Percentiles rank a stretch among this genome's conserved stretches.
Evolutionary conservation across 164 flowering plant genomes (phyloP).

Genomic region (Nelumbo lutea): DNA sequence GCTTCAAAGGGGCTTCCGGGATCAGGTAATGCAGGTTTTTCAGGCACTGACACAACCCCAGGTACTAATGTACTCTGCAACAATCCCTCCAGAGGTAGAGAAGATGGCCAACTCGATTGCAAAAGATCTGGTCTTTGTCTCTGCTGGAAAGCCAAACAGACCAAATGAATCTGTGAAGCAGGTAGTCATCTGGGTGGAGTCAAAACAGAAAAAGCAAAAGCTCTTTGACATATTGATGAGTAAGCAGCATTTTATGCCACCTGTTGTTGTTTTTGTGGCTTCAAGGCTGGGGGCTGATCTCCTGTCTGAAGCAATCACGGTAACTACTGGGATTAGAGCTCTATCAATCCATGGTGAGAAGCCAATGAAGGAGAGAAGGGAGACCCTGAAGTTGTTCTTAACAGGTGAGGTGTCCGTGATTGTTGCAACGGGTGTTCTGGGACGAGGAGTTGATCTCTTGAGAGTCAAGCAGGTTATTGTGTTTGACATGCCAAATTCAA

Average conservation of each 20-base stretch:
- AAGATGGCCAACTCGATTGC: slow-evolving; percentile 54
- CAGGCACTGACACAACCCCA: slow-evolving; percentile 71
- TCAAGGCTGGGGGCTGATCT: slow-evolving; percentile 91
- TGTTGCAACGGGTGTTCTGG: slow-evolving; percentile 85
- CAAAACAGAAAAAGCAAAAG: slow-evolving; percentile 84
- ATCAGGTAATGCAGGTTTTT: slow-evolving; percentile 85
- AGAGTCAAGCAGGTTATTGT: slow-evolving; percentile 79
- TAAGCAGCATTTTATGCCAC: slow-evolving; percentile 81
- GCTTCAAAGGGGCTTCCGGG: slow-evolving; percentile 83
- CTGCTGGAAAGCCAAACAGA: slow-evolving; percentile 55
- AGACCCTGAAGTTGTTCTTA: slow-evolving; percentile 54
- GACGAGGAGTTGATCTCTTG: slow-evolving; percentile 80
- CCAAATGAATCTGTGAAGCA: slow-evolving; percentile 74
- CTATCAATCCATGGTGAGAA: slow-evolving; percentile 86
- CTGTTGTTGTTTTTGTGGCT: slow-evolving; percentile 80
- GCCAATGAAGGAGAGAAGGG: slow-evolving; percentile 88
- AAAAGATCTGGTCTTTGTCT: slow-evolving; percentile 40
- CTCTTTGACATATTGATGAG: slow-evolving; percentile 79
- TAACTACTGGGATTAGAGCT: slow-evolving; percentile 60
- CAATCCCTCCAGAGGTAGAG: slow-evolving; percentile 63
- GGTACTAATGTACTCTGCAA: slow-evolving; percentile 83
- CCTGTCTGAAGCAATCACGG: slow-evolving; percentile 64
- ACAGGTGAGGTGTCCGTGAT: slow-evolving; percentile 70
- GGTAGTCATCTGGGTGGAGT: slow-evolving; percentile 79
- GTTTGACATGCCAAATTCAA: slow-evolving; percentile 90